phyloP scores from a whole-genome alignment of 1,284 basidiomycete genomes.

The Pseudomicrostroma phylloplanum region DNA sequence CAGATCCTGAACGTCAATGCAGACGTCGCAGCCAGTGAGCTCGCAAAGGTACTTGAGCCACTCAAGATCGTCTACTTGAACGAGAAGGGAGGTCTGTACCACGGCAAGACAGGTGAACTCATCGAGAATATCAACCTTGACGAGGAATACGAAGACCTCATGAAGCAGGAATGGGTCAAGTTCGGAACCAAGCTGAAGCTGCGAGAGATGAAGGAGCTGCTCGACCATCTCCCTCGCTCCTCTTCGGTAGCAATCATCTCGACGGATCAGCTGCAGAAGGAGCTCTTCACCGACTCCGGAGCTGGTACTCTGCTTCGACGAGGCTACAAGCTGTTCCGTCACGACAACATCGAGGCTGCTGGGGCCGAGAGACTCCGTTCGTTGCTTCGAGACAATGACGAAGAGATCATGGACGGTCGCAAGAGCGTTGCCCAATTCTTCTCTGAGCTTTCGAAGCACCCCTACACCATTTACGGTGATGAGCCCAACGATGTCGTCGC shows the following conservation, averaged over 20 bases:
- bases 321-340: conserved; percentile 94
- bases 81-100: conserved; percentile 96
- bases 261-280: conserved; percentile 85
- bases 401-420: conserved; percentile 76
- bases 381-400: conserved; percentile 73
- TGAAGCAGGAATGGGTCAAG: conserved; percentile 99
- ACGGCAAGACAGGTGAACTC: conserved; percentile 65
- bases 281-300: conserved; percentile 96
- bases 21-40: conserved; percentile 49
- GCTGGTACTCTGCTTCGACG: conserved; percentile 95
- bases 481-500: conserved; percentile 94
- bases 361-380: conserved; percentile 75
- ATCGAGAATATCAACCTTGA: conserved; percentile 94
- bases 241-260: conserved; percentile 98
- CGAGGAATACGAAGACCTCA: conserved; percentile 92
- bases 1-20: conserved; percentile 51
- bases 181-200: conserved; percentile 99
- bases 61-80: conserved; percentile 95
- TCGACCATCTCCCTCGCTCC: conserved; percentile 94
- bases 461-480: conserved; percentile 94
- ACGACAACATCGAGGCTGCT: conserved; percentile 71
- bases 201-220: conserved; percentile 96
- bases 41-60: conserved; percentile 50
- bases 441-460: conserved; percentile 60
- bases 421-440: conserved; percentile 86